phyloP scores from a whole-genome alignment of 345 rosid genomes.

The Gossypium australe region DNA sequence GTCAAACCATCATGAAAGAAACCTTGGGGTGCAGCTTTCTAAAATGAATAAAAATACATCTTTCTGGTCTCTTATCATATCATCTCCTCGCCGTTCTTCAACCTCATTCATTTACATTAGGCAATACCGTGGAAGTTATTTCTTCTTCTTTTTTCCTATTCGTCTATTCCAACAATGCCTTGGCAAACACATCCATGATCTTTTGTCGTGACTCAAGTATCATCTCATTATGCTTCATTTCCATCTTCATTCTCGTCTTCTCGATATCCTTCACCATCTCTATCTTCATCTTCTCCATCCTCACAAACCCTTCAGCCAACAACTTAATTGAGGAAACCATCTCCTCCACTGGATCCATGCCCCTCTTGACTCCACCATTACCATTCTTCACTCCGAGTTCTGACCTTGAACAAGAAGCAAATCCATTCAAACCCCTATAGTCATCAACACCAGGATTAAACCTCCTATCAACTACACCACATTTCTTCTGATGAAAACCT shows the following conservation, averaged over 20 bases:
- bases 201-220: constrained; percentile 56
- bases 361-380: constrained; percentile 28
- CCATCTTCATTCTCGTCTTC: constrained; percentile 60
- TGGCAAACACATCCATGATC: constrained; percentile 41
- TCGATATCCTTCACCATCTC: constrained; percentile 67
- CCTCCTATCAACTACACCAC: constrained; percentile 12
- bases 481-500: constrained; percentile 14
- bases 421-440: constrained; percentile 24
- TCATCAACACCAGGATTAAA: constrained; percentile 3
- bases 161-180: constrained; percentile 39
- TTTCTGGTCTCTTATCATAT: background rate
- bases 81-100: constrained; percentile 17
- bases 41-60: background rate
- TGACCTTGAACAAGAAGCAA: constrained; percentile 30
- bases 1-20: too few species aligned
- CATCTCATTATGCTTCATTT: constrained; percentile 63
- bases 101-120: constrained; percentile 14
- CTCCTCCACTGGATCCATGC: constrained; percentile 40
- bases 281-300: constrained; percentile 67
- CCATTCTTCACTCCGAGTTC: constrained; percentile 29
- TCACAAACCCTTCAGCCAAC: constrained; percentile 49
- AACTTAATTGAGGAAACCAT: constrained; percentile 48
- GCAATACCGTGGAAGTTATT: constrained; percentile 2
- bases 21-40: background rate
- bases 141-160: constrained; percentile 26